Evolutionary conservation across 2,329 filamentous ascomycete species (phyloP).

Genomic region (Nigrograna mackinnonii): DNA sequence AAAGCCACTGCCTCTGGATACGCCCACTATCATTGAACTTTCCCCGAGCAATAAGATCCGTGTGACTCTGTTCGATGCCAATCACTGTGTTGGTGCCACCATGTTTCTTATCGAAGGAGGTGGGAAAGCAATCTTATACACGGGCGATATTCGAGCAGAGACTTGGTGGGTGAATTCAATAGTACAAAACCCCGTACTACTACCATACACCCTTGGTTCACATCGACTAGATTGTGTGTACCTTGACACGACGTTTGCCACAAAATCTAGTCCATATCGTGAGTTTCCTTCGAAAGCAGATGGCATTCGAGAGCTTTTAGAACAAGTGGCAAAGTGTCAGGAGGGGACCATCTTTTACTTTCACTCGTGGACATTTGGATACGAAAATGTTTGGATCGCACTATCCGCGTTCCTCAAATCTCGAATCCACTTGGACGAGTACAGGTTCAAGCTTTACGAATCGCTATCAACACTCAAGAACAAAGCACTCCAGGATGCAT

Average conservation of each 20-base stretch:
- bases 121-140: slow-evolving; percentile 78
- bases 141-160: slow-evolving; percentile 85
- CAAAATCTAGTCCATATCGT: slow-evolving; percentile 51
- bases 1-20: slow-evolving; percentile 80
- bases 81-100: slow-evolving; percentile 86
- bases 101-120: slow-evolving; percentile 88
- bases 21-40: slow-evolving; percentile 76
- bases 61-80: slow-evolving; percentile 87
- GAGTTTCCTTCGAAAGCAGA: slow-evolving; percentile 70
- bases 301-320: slow-evolving; percentile 73
- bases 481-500: slow-evolving; percentile 21
- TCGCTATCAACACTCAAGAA: slow-evolving; percentile 50
- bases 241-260: slow-evolving; percentile 81
- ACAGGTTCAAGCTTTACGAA: slow-evolving; percentile 74
- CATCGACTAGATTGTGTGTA: slow-evolving; percentile 76
- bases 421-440: slow-evolving; percentile 79
- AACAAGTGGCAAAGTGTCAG: slow-evolving; percentile 70
- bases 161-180: slow-evolving; percentile 82
- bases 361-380: slow-evolving; percentile 88
- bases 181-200: slow-evolving; percentile 69
- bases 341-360: slow-evolving; percentile 79
- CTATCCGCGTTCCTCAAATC: slow-evolving; percentile 71
- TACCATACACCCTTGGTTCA: slow-evolving; percentile 66
- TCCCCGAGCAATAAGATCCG: slow-evolving; percentile 68
- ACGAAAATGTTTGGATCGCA: slow-evolving; percentile 90